These are phyloP conservation scores for Akanthomyces muscarius DNA, from an alignment of 2,329 filamentous ascomycete genomes.

Conservation along the genomic window DNA sequence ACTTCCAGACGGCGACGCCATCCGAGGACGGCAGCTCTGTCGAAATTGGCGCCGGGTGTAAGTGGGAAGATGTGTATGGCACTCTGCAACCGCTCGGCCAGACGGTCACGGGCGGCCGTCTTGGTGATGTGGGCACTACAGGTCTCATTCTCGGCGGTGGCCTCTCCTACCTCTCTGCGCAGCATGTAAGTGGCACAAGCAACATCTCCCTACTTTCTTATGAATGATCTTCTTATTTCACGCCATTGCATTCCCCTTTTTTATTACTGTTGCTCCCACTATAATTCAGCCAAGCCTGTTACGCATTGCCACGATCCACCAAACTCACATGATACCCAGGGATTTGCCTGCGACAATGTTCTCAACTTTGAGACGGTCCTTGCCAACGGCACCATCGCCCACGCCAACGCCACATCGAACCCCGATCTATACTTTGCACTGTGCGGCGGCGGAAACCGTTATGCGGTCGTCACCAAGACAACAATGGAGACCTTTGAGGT, in stretches of 20 bases:
- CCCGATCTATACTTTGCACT: constrained; percentile 42
- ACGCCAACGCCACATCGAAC: constrained; percentile 33
- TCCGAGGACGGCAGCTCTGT: constrained; percentile 29
- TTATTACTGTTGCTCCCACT: neutral
- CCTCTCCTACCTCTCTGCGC: constrained; percentile 27
- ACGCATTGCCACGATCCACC: too few relatives aligned
- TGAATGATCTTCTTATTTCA: neutral
- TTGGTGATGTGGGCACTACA: constrained; percentile 28
- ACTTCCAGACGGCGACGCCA: constrained; percentile 20
- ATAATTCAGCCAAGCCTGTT: too few relatives aligned
- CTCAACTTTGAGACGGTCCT: constrained; percentile 41
- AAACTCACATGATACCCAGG: constrained; percentile 19
- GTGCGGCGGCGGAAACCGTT: constrained; percentile 46
- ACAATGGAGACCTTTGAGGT: constrained; percentile 13
- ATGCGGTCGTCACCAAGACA: constrained; percentile 35
- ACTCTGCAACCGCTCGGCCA: constrained; percentile 32
- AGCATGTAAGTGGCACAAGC: constrained; percentile 24
- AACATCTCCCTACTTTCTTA: neutral
- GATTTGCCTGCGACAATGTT: constrained; percentile 39
- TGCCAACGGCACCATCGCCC: constrained; percentile 36
- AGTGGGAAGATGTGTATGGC: constrained; percentile 37
- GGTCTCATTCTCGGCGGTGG: constrained; percentile 28
- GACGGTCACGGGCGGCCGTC: constrained; percentile 30
- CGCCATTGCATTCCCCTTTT: neutral
- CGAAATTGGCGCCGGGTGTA: constrained; percentile 35